Base-by-base conservation (phyloP, 345 rosid species). In the Populus nigra region DNA sequence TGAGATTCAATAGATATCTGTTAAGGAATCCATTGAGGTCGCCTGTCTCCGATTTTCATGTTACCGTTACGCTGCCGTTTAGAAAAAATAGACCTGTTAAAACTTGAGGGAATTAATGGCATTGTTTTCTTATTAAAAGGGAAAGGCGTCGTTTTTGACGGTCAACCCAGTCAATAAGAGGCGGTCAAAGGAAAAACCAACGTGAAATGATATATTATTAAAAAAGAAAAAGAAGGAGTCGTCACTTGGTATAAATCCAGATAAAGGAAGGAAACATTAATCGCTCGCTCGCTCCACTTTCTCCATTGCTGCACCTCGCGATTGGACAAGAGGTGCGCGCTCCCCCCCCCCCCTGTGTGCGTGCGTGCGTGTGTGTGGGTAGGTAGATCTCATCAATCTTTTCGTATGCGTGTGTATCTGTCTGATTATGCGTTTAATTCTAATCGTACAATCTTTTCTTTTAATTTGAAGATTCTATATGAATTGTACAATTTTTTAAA, bases 301-400 rank as follows among this genome's bases (percentile, higher is more conserved):
- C 53, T 17, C 49, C 68, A 41, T 41, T 12, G 6, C 18, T 49
- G 66, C 25, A 45, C 15, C 38, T 11, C 31, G 50, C 50, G 50
- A 15, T 4, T 47, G 50, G 50, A 45, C 41, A 39, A 5, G 10
- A 75, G 78, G 78, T 75, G 33, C 72, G 20, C 72, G n/a, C n/a
- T n/a, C n/a, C n/a, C n/a, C n/a, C n/a, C n/a, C n/a, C n/a, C n/a
- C n/a, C n/a, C n/a, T n/a, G n/a, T n/a, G n/a, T n/a, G n/a, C n/a
- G n/a, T n/a, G n/a, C n/a, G n/a, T n/a, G n/a, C n/a, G n/a, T n/a
- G n/a, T n/a, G 11, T 12, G 0, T 13, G 13, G 39, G 27, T 38
- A 10, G 57, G 3, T 29, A 5, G 29, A 68, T 68, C 38, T 10
- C 5, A 7, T 61, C 29, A 47, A 47, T 47, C 2, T 4, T 31